phyloP scores from a whole-genome alignment of 2,329 filamentous ascomycete genomes.

The Venturia nashicola region DNA sequence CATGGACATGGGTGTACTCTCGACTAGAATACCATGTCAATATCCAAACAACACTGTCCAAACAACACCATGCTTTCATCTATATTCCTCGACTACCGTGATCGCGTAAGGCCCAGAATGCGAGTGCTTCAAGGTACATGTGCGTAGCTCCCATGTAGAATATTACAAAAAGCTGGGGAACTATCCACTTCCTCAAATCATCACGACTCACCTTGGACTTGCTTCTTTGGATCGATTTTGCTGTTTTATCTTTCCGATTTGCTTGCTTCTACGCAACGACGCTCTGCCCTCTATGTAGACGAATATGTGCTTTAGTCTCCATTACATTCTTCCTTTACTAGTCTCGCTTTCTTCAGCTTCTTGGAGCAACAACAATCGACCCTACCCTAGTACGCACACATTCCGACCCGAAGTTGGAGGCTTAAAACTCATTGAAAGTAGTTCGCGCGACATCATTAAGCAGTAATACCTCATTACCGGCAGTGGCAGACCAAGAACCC shows the following conservation, averaged over 20 bases:
- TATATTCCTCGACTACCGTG: background rate
- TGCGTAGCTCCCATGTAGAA: background rate
- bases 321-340: background rate
- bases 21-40: background rate
- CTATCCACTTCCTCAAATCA: background rate
- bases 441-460: background rate
- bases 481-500: background rate
- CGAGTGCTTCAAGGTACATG: background rate
- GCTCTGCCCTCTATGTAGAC: background rate
- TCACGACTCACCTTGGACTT: background rate
- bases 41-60: background rate
- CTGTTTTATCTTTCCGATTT: background rate
- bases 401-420: background rate
- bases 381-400: background rate
- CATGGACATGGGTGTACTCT: background rate
- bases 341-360: background rate
- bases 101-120: background rate
- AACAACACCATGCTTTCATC: constrained; percentile 4
- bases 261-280: background rate
- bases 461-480: background rate
- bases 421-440: background rate
- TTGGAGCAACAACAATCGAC: background rate
- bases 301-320: background rate
- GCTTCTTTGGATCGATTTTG: background rate
- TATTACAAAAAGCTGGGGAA: background rate